These are phyloP conservation scores for Boletus tomentosulus DNA, from an alignment of 768 basidiomycete genomes.

Conservation along the genomic window DNA sequence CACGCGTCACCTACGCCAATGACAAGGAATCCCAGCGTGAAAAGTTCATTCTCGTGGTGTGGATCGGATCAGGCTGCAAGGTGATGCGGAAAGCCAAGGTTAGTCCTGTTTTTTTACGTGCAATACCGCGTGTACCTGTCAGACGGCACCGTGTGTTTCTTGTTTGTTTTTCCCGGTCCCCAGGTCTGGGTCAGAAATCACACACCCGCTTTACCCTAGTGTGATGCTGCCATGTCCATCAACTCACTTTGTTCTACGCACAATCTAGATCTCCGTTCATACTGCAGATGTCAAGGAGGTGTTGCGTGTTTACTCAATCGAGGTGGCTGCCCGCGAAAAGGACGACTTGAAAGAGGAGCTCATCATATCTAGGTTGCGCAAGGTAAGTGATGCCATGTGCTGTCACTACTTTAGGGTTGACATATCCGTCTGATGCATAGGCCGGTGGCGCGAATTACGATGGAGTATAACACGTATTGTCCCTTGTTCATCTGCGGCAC, in stretches of 20 bases:
- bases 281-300: constrained; percentile 81
- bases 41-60: constrained; percentile 83
- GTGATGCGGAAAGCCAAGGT: constrained; percentile 93
- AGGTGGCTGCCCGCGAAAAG: constrained; percentile 79
- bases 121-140: constrained; percentile 14
- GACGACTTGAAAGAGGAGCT: constrained; percentile 86
- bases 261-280: constrained; percentile 82
- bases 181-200: constrained; percentile 8
- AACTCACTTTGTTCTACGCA: constrained; percentile 21
- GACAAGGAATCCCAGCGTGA: constrained; percentile 84
- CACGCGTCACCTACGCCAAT: constrained; percentile 77
- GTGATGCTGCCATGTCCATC: constrained; percentile 2
- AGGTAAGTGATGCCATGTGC: constrained; percentile 46
- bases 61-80: constrained; percentile 81
- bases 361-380: constrained; percentile 75
- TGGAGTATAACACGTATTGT: constrained; percentile 50
- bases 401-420: constrained; percentile 13
- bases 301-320: constrained; percentile 76
- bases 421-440: constrained; percentile 35
- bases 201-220: constrained; percentile 21
- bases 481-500: constrained; percentile 12
- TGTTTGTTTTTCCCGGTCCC: constrained; percentile 4
- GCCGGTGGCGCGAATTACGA: constrained; percentile 89
- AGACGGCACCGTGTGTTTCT: constrained; percentile 6
- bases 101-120: constrained; percentile 27